These are phyloP conservation scores for Aurifilum marmelostoma DNA, from an alignment of 2,329 filamentous ascomycete species.

Conservation along the genomic window DNA sequence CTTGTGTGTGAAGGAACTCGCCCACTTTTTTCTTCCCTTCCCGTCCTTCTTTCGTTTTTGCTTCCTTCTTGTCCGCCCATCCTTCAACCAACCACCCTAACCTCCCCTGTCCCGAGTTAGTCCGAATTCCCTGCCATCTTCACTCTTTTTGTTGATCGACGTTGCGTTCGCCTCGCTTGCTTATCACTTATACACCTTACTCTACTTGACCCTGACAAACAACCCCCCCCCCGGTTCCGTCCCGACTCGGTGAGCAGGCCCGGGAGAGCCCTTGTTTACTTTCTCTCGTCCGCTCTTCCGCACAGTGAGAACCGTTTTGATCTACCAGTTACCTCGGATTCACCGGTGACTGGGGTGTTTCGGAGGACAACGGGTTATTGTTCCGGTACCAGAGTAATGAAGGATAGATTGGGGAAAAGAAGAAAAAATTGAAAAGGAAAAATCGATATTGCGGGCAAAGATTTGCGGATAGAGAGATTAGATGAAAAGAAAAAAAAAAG, in stretches of 20 bases:
- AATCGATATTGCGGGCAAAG: neutral
- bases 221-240: neutral
- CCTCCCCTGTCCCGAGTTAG: neutral
- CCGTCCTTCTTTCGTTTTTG: too few relatives aligned
- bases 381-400: constrained; percentile 2
- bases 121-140: neutral
- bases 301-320: constrained; percentile 3
- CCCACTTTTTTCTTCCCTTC: neutral
- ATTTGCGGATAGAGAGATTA: neutral
- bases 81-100: neutral
- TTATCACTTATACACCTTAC: neutral
- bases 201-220: neutral
- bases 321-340: constrained; percentile 1
- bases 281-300: neutral
- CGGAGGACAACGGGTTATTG: neutral
- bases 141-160: neutral
- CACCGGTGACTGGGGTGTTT: constrained; percentile 2
- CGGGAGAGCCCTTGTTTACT: constrained; percentile 3
- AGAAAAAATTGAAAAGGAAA: neutral
- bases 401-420: neutral
- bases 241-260: constrained; percentile 13
- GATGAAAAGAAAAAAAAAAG: neutral
- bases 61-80: neutral
- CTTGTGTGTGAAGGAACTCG: neutral
- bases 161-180: constrained; percentile 8